These are phyloP conservation scores for Rhexocercosporidium sp. DNA, from an alignment of 2,329 filamentous ascomycete species.

Conservation along the genomic window DNA sequence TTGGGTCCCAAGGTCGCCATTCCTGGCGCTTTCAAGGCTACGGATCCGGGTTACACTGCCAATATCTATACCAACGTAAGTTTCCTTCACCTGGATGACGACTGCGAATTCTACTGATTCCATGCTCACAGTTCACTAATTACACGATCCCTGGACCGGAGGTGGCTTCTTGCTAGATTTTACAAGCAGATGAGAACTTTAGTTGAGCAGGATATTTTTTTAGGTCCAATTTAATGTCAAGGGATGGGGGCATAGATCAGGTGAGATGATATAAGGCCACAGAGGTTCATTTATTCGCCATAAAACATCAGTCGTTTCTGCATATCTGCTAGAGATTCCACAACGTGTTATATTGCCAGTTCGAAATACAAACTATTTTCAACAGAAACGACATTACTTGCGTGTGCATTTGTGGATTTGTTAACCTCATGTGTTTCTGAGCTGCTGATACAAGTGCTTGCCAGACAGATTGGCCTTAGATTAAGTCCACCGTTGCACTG, in stretches of 20 bases:
- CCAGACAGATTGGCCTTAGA: no score
- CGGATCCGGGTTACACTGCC: conserved; percentile 25
- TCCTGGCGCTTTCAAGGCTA: conserved; percentile 32
- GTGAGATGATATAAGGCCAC: neutral
- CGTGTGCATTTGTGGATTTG: no score
- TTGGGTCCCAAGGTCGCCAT: conserved; percentile 34
- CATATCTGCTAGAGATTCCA: neutral
- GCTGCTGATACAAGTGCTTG: no score
- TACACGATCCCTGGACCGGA: conserved; percentile 29
- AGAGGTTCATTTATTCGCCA: neutral
- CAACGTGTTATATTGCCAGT: neutral
- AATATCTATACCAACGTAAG: conserved; percentile 23
- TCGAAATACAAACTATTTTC: no score
- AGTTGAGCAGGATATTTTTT: neutral
- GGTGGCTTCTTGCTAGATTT: conserved; percentile 16
- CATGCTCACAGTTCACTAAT: conserved; percentile 18
- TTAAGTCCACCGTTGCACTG: no score
- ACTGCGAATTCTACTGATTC: neutral
- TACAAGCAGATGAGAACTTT: neutral
- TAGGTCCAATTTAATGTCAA: neutral
- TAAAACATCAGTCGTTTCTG: neutral
- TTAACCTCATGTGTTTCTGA: no score
- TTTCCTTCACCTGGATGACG: neutral
- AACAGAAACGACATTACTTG: no score
- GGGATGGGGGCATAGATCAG: neutral